These are phyloP conservation scores for Pestalotiopsis sp. DNA, from an alignment of 2,329 filamentous ascomycete species.

Conservation along the genomic window DNA sequence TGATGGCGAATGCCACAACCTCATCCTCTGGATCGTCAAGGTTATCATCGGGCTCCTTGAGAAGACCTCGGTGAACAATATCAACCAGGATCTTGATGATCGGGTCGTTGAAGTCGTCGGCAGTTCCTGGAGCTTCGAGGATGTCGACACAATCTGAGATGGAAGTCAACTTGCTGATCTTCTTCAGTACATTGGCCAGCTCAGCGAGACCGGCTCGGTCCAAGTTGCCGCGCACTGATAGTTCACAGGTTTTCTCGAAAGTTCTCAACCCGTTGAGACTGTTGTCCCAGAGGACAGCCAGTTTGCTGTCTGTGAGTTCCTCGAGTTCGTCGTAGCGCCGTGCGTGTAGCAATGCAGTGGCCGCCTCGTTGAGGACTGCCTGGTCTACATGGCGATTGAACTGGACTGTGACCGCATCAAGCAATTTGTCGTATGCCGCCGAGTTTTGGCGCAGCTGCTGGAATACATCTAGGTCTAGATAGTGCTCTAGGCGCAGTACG, in stretches of 20 bases:
- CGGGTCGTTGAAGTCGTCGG: constrained; percentile 48
- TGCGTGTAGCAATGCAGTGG: constrained; percentile 80
- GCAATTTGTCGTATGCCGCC: constrained; percentile 74
- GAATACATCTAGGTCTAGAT: constrained; percentile 84
- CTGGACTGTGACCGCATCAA: constrained; percentile 92
- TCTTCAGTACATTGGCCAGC: constrained; percentile 72
- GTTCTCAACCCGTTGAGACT: constrained; percentile 72
- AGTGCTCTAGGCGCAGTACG: constrained; percentile 82
- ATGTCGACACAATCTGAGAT: constrained; percentile 77
- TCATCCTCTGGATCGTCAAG: constrained; percentile 79
- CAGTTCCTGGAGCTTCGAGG: constrained; percentile 64
- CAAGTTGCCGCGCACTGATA: constrained; percentile 72
- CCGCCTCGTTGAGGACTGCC: constrained; percentile 81
- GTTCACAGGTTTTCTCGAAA: constrained; percentile 70
- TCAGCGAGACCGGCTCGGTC: constrained; percentile 66
- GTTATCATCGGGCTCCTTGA: constrained; percentile 68
- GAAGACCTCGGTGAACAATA: constrained; percentile 73
- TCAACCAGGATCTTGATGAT: constrained; percentile 71
- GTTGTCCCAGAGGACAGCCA: constrained; percentile 85
- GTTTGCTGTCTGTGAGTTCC: constrained; percentile 79
- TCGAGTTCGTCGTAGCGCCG: constrained; percentile 85
- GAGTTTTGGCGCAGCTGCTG: constrained; percentile 87
- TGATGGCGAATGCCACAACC: constrained; percentile 74
- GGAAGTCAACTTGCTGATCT: constrained; percentile 78
- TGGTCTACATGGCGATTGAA: constrained; percentile 92